Conservation (phyloP, 495 filamentous ascomycete species). For the Aspergillus asperescens region DNA sequence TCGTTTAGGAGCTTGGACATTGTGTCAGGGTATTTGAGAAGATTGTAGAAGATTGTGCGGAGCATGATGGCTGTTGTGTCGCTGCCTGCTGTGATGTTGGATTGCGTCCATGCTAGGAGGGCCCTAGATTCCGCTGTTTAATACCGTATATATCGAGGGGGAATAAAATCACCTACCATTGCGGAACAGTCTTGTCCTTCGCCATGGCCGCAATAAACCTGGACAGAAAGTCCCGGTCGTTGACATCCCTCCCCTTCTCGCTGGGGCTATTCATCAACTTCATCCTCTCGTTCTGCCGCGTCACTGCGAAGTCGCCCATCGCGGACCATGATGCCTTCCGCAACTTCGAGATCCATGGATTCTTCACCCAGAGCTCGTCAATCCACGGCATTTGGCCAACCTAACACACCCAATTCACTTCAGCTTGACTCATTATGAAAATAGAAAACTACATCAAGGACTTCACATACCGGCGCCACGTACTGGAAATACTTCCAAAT, state of each 20-base stretch:
- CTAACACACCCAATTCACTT: not conserved
- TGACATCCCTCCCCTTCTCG: not conserved
- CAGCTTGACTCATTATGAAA: too few relatives aligned
- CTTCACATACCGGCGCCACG: not conserved
- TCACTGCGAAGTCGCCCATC: not conserved
- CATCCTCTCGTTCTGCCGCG: not conserved
- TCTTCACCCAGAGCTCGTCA: conserved; percentile 20
- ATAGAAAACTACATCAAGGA: not conserved
- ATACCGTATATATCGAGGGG: too few relatives aligned
- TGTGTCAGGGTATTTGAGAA: conserved; percentile 27
- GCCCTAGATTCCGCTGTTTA: conserved; percentile 1
- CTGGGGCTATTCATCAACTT: not conserved
- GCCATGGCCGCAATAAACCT: conserved; percentile 20
- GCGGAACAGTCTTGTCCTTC: conserved; percentile 1
- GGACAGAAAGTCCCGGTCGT: conserved; percentile 22
- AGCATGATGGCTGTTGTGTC: conserved; percentile 42
- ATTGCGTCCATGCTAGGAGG: conserved; percentile 12
- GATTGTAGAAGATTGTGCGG: conserved; percentile 29
- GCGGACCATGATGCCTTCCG: not conserved
- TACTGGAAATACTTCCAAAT: conserved; percentile 16
- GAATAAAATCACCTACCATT: not conserved
- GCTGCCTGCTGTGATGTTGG: conserved; percentile 41
- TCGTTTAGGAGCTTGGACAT: not conserved
- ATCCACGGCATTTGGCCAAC: conserved; percentile 29
- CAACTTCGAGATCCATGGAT: conserved; percentile 5